Evolutionary conservation across 1,284 basidiomycete species (phyloP), one percentile per base, ranked within the genome.

Genomic region (Ustilago sp.): DNA sequence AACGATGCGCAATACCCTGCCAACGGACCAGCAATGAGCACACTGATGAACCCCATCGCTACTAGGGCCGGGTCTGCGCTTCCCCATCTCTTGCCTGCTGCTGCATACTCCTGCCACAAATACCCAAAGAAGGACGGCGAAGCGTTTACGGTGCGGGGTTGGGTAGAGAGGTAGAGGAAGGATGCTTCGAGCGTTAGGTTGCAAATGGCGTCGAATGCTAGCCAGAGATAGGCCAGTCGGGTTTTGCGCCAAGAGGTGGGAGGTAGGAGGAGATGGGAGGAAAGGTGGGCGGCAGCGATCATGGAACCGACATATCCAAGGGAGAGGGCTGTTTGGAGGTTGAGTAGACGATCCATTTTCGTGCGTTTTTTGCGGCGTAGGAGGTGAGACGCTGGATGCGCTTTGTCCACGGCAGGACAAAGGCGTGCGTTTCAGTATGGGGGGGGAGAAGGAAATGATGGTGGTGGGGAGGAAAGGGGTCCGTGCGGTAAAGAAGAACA

Each of bases 81-180:
- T 4, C 71, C 83, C 83, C 83, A 85, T 5, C 83, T 62, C 6
- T 56, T 52, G 41, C 84, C 83, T 4, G 82, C 82, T 17, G 63
- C 57, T 8, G 81, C 78, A 58, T 84, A 85, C 56, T 85, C 81
- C 35, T 81, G 63, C 82, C 83, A 85, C 8, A 83, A 60, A 11
- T 61, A 62, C 17, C 79, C 81, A 50, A 83, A 80, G 62, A 84
- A 84, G 8, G 73, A 72, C 0, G 15, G 12, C 0, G 74, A 77
- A 4, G 74, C 43, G 38, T 75, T 77, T 39, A 84, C 77, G 9
- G 72, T 82, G 34, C 81, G 63, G 4, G 73, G 63, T 32, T 59
- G 63, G 19, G 65, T 54, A 6, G 79, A 81, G 32, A 79, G 71
- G 56, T 79, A 84, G 34, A 85, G 75, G 63, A 82, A 85, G 15